Evolutionary conservation across 768 basidiomycete species (phyloP), one percentile per base, ranked within the genome.

Genomic region (Heimioporus sp.): DNA sequence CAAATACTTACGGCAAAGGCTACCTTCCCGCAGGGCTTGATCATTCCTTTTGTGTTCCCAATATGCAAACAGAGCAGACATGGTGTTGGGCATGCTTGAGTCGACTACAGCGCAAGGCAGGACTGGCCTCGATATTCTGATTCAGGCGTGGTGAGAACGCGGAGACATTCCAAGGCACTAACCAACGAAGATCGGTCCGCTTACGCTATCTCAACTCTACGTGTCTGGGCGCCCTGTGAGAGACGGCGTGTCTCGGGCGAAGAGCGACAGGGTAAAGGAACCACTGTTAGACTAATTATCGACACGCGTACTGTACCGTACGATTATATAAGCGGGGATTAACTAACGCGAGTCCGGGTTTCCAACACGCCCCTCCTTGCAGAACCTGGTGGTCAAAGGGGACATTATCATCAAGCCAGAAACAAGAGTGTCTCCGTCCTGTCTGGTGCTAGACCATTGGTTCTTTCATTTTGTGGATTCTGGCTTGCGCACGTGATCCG

Each of bases 141-240:
- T 98, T 24, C 81, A 86, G 49, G 86, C 90, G 0, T 98, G 95
- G 96, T 63, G 96, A 99, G 66, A 95, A 94, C 61, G 86, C 87
- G 12, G 90, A 92, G 68, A 92, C 87, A 5, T 90, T 98, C 79
- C 92, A 93, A 64, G 95, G 97, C 92, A 87, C 69, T 98, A 96
- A 94, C 86, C 92, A 10, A 82, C 85, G 5, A 83, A 92, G 31
- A 80, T 96, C 61, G 93, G 92, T 68, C 86, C 82, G 35, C 72
- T 98, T 49, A 95, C 88, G 1, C 72, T 99, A 45, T 81, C 81
- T 28, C 81, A 88, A 54, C 76, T 98, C 20, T 87, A 88, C 63
- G 71, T 72, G 0, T 80, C 83, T 6, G 78, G 82, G 48, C 77
- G 87, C n/a, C n/a, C n/a, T n/a, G n/a, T n/a, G n/a, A n/a, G n/a